Percentiles rank a stretch among this genome's conserved stretches.
phyloP scores from a whole-genome alignment of 148 eudicot genomes.

The Mesembryanthemum crystallinum region DNA sequence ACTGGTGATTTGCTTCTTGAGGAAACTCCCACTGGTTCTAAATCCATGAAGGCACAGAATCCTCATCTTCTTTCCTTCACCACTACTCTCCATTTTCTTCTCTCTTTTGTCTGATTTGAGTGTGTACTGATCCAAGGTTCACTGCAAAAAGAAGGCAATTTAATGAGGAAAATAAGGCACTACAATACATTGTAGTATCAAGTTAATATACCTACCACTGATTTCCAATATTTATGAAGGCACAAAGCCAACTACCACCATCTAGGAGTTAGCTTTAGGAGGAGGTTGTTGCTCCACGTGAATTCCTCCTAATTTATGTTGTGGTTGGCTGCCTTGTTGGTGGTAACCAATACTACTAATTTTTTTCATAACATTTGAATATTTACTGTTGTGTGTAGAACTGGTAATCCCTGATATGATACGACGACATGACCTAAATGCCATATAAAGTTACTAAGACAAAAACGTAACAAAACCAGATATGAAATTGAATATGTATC shows the following conservation, averaged over 20 bases:
- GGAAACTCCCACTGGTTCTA: conserved; percentile 79
- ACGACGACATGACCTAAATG: too few species aligned
- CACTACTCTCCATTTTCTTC: conserved; percentile 32
- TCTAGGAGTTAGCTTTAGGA: conserved; percentile 10
- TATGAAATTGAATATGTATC: too few species aligned
- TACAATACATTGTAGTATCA: not conserved
- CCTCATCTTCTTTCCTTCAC: conserved; percentile 49
- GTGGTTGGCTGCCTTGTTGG: too few species aligned
- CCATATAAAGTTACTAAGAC: too few species aligned
- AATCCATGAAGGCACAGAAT: conserved; percentile 82
- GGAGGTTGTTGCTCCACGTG: conserved; percentile 18
- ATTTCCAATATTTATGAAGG: not conserved
- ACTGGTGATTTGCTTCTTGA: conserved; percentile 68
- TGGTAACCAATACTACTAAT: too few species aligned
- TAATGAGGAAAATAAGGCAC: not conserved
- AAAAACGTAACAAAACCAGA: too few species aligned
- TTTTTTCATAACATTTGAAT: too few species aligned
- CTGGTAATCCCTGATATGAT: too few species aligned
- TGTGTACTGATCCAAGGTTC: not conserved
- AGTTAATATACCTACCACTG: conserved; percentile 17
- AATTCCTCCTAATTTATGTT: not conserved
- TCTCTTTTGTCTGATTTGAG: not conserved
- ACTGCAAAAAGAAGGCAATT: not conserved
- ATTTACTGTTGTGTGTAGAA: too few species aligned
- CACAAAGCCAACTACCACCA: conserved; percentile 19